Conservation (phyloP, 352 stramenopile genomes). For the Pythium aristosporum region DNA sequence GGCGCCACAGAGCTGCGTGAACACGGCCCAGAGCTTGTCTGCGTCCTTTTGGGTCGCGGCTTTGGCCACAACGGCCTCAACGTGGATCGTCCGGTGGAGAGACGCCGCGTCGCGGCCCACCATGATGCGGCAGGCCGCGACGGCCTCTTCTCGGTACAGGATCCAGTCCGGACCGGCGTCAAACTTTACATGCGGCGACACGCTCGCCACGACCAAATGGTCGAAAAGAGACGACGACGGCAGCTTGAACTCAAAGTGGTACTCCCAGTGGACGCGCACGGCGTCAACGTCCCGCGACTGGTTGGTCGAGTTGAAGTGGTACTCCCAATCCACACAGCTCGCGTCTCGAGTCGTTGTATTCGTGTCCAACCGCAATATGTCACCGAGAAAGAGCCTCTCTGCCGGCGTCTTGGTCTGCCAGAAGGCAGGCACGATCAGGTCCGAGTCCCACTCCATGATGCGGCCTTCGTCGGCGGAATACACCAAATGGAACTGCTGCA, state of each 20-base stretch:
- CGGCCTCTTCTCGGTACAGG: not conserved
- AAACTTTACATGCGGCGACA: not conserved
- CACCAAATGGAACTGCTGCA: no score
- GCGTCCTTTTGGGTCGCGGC: no score
- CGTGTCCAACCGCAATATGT: not conserved
- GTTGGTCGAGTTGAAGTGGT: not conserved
- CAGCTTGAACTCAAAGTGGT: not conserved
- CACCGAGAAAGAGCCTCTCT: no score
- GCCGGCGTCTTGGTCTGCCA: no score
- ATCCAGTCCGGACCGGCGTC: not conserved
- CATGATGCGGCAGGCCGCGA: not conserved
- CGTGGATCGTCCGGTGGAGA: not conserved
- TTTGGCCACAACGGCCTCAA: not conserved
- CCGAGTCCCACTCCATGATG: no score
- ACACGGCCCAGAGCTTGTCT: no score
- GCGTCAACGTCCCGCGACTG: not conserved
- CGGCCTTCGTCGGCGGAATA: no score
- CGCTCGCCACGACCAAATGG: not conserved
- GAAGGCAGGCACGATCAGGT: no score
- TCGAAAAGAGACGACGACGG: not conserved
- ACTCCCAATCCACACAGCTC: no score
- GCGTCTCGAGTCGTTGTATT: not conserved
- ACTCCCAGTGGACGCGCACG: no score
- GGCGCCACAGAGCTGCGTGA: no score
- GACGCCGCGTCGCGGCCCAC: not conserved